These are phyloP conservation scores for Dunaliella sp. DNA, from an alignment of 139 green algal species.

Conservation along the genomic window DNA sequence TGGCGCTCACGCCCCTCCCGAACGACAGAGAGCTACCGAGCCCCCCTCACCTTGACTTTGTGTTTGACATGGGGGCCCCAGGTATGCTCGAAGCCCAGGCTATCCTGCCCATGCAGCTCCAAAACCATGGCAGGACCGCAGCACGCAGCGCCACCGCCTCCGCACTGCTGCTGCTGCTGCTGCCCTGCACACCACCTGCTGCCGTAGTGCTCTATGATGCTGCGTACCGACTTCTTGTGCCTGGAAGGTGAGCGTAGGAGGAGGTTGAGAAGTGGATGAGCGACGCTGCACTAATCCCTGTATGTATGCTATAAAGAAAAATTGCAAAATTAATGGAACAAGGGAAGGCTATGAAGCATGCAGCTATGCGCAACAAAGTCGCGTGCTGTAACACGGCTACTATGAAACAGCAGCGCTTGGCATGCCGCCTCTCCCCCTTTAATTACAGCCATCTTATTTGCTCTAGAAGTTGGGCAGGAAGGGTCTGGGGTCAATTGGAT, in stretches of 20 bases:
- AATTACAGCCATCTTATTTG: too few relatives aligned
- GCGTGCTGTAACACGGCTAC: too few relatives aligned
- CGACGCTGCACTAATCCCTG: too few relatives aligned
- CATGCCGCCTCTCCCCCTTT: too few relatives aligned
- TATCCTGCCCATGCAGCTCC: neutral
- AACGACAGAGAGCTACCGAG: too few relatives aligned
- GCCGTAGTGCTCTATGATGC: neutral
- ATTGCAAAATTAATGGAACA: neutral
- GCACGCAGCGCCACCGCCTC: too few relatives aligned
- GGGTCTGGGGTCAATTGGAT: too few relatives aligned
- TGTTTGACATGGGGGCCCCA: neutral
- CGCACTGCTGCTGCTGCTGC: neutral
- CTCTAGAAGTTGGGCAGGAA: too few relatives aligned
- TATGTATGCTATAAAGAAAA: neutral
- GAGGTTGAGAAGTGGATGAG: too few relatives aligned
- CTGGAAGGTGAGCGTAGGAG: neutral
- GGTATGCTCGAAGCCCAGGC: neutral
- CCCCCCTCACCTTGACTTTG: neutral
- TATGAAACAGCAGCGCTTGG: too few relatives aligned
- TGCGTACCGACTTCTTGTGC: neutral
- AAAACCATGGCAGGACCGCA: neutral
- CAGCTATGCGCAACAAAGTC: too few relatives aligned
- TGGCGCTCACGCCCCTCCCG: too few relatives aligned
- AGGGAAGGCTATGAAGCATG: neutral
- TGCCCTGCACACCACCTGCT: neutral